Conservation (phyloP, 495 filamentous ascomycete species). For the Trichoderma asperelloides region DNA sequence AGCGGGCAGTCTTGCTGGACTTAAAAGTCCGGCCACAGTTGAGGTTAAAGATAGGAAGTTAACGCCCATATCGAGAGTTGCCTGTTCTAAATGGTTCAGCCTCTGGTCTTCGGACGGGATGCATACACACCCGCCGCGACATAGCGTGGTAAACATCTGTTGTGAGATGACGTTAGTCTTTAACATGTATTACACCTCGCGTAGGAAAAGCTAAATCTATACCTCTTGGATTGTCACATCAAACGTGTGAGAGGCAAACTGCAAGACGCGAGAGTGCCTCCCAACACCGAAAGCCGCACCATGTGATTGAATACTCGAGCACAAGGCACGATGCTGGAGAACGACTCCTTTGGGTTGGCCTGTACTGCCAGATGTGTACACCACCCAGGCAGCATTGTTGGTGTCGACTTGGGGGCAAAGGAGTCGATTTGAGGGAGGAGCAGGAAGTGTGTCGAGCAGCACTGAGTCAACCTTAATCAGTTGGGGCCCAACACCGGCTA, state of each 20-base stretch:
- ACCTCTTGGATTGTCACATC: no score
- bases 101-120: background rate
- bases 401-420: no score
- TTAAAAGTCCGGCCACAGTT: slow-evolving; percentile 25
- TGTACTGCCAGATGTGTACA: slow-evolving; percentile 48
- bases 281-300: slow-evolving; percentile 8
- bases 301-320: background rate
- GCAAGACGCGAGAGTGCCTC: slow-evolving; percentile 21
- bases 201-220: no score
- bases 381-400: slow-evolving; percentile 29
- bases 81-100: background rate
- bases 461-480: no score
- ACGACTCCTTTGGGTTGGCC: slow-evolving; percentile 39
- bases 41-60: background rate
- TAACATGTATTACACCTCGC: no score
- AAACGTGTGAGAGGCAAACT: slow-evolving; percentile 45
- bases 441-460: no score
- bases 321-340: slow-evolving; percentile 19
- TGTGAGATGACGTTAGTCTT: no score
- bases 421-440: no score
- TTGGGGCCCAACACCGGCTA: no score
- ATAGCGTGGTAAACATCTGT: slow-evolving; percentile 44
- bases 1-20: slow-evolving; percentile 15
- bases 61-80: background rate
- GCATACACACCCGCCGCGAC: slow-evolving; percentile 14